Evolutionary conservation across 78 protist genomes (phyloP), one percentile per base, ranked within the genome.

Genomic region (Dictyostelium capitatum): DNA sequence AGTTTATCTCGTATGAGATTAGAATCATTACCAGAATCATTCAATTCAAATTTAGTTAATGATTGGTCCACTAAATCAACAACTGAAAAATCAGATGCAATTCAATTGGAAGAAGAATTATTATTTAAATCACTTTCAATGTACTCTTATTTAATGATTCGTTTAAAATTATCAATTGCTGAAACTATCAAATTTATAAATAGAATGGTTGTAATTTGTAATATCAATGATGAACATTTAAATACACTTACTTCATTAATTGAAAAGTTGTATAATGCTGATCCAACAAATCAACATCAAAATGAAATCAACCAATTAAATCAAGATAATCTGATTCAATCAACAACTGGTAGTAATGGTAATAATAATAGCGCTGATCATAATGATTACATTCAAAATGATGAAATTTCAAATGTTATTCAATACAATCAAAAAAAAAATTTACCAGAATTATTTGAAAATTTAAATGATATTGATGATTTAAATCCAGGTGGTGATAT

Each of bases 91-190:
- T 20, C 54, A 4, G 57, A 54, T 10, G 10, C 43, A 2, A 64
- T 69, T 10, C 69, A 87, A 74, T 56, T 8, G 23, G 93, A 87
- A 65, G 93, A 87, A 37, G 84, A 87, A 11, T 50, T 87, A 17
- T 14, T 87, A 6, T 87, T 87, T 46, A 51, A 80, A 23, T 59
- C 79, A 1, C 20, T 87, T 3, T 32, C 62, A 48, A 37, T 82
- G 11, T 87, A 19, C 37, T 41, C 84, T 6, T 51, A 78, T 37
- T 56, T 75, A 19, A 87, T 87, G 93, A 77, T 87, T 30, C 43
- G 80, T 17, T 19, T 87, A 4, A 87, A 87, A 41, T 20, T 87
- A n/a, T 50, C 83, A 8, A 25, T 80, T 2, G 79, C 70, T 6
- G 93, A 56, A 11, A 50, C 59, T 8, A 20, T 65, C 1, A 56